Base-by-base conservation (phyloP, 139 green algal genomes). In the Bryopsis sp. region DNA sequence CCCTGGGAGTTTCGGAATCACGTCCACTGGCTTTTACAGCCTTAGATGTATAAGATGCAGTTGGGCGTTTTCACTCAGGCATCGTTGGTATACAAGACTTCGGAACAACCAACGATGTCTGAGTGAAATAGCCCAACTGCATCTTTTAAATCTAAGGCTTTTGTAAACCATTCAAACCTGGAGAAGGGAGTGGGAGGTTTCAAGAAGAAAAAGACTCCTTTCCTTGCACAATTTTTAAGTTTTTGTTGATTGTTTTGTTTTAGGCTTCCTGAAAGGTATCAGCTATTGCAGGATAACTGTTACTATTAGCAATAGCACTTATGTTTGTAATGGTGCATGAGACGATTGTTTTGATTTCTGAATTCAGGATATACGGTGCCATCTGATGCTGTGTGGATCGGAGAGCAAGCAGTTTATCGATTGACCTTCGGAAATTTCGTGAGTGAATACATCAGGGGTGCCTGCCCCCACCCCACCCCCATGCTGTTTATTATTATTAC, bases 371-470 rank as follows among this genome's bases (percentile, higher is more conserved):
- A 11, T 19, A 54, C 43, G 43, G 15, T 54, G 43, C 43, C 43
- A 54, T 11, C 11, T 54, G 43, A 57, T 35, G 78, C 94, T 48
- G 73, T 83, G 50, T 98, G 89, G 87, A 98, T 92, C 74, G 92
- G 94, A 0, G 82, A 89, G 75, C 92, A 98, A 71, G 94, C 93
- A 7, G 94, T 98, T 2, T 97, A 96, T 68, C 84, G 94, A 24
- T 73, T 99, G 71, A 90, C 78, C 74, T 83, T 98, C 75, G 94
- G 92, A 48, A 97, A 90, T 71, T 95, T 92, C 72, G 82, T 95
- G 66, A 88, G 82, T 77, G 0, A 35, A 15, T 7, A n/a, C n/a
- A n/a, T n/a, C n/a, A n/a, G n/a, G n/a, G n/a, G n/a, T n/a, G n/a
- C n/a, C n/a, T n/a, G n/a, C n/a, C n/a, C n/a, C n/a, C n/a, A n/a